These are phyloP conservation scores for Erysimum cheiranthoides DNA, from an alignment of 345 rosid genomes.

Conservation along the genomic window DNA sequence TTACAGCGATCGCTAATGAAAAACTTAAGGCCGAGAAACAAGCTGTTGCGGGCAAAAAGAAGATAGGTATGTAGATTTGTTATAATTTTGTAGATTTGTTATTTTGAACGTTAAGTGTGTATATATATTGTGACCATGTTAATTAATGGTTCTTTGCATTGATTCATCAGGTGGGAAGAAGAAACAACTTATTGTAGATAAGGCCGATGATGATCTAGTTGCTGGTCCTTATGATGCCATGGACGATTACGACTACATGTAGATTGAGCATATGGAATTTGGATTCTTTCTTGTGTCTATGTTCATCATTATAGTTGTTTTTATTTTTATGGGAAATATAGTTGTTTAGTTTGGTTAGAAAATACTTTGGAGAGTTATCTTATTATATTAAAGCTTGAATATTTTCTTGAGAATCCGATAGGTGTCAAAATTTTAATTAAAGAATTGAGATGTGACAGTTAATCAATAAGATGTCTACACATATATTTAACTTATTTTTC, in stretches of 20 bases:
- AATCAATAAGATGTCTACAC: too few species aligned
- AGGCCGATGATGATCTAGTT: constrained; percentile 72
- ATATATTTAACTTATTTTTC: too few species aligned
- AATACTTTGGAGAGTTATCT: too few species aligned
- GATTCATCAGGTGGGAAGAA: constrained; percentile 69
- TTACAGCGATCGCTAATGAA: constrained; percentile 91
- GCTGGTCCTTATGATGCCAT: constrained; percentile 57
- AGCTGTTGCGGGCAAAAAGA: constrained; percentile 81
- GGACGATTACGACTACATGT: constrained; percentile 93
- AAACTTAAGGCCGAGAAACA: constrained; percentile 95
- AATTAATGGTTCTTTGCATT: neutral
- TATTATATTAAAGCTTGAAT: too few species aligned
- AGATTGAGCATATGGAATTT: constrained; percentile 32
- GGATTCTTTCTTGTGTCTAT: constrained; percentile 17
- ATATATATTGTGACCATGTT: neutral
- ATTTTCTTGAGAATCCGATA: too few species aligned
- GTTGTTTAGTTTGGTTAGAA: too few species aligned
- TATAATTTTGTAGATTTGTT: neutral
- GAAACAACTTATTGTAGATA: constrained; percentile 82
- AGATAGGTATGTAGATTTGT: constrained; percentile 59
- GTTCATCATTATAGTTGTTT: too few species aligned
- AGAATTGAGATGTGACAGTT: too few species aligned
- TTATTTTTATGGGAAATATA: too few species aligned
- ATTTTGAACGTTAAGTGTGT: too few species aligned
- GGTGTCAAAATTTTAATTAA: too few species aligned